Conservation (phyloP, 371 early-diverging fungal species). For the Antonospora locustae region DNA sequence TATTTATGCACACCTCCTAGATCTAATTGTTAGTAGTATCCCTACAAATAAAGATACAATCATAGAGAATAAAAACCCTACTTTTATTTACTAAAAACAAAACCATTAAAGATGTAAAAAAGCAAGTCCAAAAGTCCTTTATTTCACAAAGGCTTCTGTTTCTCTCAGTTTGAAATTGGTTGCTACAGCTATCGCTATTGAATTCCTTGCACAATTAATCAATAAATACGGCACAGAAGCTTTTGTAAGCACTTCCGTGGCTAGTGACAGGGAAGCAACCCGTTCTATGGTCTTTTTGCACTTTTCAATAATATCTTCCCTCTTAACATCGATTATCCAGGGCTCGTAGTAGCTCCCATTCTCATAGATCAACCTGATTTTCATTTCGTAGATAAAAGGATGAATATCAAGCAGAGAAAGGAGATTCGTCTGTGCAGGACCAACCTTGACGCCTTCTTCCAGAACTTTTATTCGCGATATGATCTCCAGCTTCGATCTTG, state of each 20-base stretch:
- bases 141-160: not conserved
- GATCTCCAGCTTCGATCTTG: slow-evolving; percentile 99
- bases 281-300: slow-evolving; percentile 65
- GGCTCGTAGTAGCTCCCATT: slow-evolving; percentile 75
- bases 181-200: slow-evolving; percentile 61
- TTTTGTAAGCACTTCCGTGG: slow-evolving; percentile 72
- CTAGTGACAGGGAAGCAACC: slow-evolving; percentile 82
- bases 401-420: slow-evolving; percentile 97
- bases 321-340: slow-evolving; percentile 76
- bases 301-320: slow-evolving; percentile 64
- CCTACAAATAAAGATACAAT: too few relatives aligned
- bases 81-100: too few relatives aligned
- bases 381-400: slow-evolving; percentile 97
- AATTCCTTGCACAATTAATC: slow-evolving; percentile 38
- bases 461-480: slow-evolving; percentile 80
- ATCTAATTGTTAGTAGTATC: too few relatives aligned
- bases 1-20: too few relatives aligned
- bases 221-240: slow-evolving; percentile 80
- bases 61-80: too few relatives aligned
- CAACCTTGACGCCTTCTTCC: slow-evolving; percentile 75
- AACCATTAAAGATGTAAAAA: not conserved
- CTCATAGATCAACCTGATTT: slow-evolving; percentile 77
- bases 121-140: not conserved
- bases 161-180: slow-evolving; percentile 61
- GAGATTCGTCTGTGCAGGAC: slow-evolving; percentile 90